Evolutionary conservation across 2,329 filamentous ascomycete species (phyloP).

Genomic region (Didymella pinodella): DNA sequence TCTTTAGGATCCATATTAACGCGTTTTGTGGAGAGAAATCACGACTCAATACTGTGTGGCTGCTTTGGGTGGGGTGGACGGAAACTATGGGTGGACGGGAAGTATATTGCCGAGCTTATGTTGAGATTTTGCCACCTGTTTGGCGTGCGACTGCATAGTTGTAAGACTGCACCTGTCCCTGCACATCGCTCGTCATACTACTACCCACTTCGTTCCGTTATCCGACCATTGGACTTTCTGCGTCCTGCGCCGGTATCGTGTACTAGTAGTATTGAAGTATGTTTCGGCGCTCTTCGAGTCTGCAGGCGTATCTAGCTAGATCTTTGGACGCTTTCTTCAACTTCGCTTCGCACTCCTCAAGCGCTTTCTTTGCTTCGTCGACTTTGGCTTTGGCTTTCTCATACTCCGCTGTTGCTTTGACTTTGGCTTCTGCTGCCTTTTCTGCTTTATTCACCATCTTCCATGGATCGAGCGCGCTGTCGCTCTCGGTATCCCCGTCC

Average conservation of each 20-base stretch:
- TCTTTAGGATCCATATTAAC: too few species aligned
- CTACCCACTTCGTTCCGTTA: neutral
- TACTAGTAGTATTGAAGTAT: neutral
- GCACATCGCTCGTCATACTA: neutral
- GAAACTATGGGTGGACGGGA: too few species aligned
- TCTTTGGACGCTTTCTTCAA: neutral
- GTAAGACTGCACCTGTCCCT: neutral
- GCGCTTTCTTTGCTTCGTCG: constrained; percentile 1
- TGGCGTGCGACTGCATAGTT: neutral
- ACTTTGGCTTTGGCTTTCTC: constrained; percentile 8
- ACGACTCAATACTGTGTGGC: too few species aligned
- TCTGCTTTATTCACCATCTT: neutral
- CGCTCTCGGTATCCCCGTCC: neutral
- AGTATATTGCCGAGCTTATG: neutral
- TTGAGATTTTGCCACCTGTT: neutral
- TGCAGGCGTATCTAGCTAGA: neutral
- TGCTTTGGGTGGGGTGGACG: too few species aligned
- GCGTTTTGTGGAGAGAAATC: too few species aligned
- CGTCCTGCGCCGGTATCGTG: neutral
- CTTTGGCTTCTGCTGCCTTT: constrained; percentile 4
- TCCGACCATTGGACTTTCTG: neutral
- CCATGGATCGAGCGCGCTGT: neutral
- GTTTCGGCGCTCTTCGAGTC: neutral
- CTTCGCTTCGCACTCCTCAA: constrained; percentile 12
- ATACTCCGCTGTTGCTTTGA: constrained; percentile 1